These are phyloP conservation scores for Candida sphagnicola DNA, from an alignment of 805 yeast genomes.

Conservation along the genomic window DNA sequence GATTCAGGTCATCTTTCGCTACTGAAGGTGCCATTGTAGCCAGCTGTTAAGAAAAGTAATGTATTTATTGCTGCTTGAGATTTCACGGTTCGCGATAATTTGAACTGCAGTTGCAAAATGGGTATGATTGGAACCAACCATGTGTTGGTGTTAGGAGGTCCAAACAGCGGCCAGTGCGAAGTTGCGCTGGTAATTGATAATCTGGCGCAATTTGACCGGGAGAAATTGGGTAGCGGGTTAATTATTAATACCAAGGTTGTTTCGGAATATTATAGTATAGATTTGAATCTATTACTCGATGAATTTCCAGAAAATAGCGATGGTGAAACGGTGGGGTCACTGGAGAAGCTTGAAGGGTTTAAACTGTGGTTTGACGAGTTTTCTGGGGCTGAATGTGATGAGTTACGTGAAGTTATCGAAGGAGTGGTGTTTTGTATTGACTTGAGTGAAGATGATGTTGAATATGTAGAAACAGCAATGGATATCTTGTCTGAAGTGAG, in stretches of 20 bases:
- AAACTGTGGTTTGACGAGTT: slow-evolving; percentile 40
- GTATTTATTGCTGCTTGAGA: background rate
- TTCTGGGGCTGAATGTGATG: slow-evolving; percentile 29
- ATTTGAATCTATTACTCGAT: slow-evolving; percentile 31
- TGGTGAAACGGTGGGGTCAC: slow-evolving; percentile 5
- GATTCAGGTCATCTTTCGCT: slow-evolving; percentile 1
- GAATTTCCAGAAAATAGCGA: slow-evolving; percentile 26
- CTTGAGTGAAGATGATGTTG: slow-evolving; percentile 15
- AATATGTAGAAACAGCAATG: slow-evolving; percentile 17
- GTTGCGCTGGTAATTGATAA: slow-evolving; percentile 19
- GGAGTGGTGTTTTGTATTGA: slow-evolving; percentile 44
- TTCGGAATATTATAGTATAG: slow-evolving; percentile 30
- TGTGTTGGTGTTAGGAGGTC: slow-evolving; percentile 43
- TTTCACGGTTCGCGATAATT: background rate
- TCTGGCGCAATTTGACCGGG: slow-evolving; percentile 18
- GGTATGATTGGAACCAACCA: slow-evolving; percentile 29
- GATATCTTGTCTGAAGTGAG: slow-evolving; percentile 11
- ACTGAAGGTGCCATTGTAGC: slow-evolving; percentile 9
- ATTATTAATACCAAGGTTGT: slow-evolving; percentile 20
- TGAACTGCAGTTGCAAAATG: background rate
- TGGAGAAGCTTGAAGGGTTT: slow-evolving; percentile 15
- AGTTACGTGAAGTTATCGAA: slow-evolving; percentile 42
- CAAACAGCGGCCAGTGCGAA: slow-evolving; percentile 37
- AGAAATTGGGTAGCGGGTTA: slow-evolving; percentile 29
- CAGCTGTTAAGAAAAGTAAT: background rate